Percentiles rank a stretch among this genome's conserved stretches.
Conservation (phyloP, 257 asterid genomes). For the Capsicum baccatum region DNA sequence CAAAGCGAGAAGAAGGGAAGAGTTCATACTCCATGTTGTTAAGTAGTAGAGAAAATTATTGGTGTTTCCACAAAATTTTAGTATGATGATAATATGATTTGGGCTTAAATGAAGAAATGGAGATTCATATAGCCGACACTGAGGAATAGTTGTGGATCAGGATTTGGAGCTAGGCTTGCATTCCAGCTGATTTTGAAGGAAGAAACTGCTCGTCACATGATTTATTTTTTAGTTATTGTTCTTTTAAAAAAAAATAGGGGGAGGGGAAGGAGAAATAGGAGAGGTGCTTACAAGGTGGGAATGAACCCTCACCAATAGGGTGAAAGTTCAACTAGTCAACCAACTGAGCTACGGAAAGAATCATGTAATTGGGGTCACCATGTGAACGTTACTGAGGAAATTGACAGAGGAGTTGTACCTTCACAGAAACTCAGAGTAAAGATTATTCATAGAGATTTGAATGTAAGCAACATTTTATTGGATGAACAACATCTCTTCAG, state of each 20-base stretch:
- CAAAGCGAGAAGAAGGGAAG: slow-evolving; percentile 23
- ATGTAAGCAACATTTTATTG: slow-evolving; percentile 55
- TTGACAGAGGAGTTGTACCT: slow-evolving; percentile 61
- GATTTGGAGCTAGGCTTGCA: neutral
- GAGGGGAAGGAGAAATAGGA: no score
- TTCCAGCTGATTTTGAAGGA: slow-evolving; percentile 23
- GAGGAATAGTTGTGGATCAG: neutral
- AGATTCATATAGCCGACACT: neutral
- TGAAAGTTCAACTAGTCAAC: no score
- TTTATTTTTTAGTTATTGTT: no score
- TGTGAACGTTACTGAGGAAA: slow-evolving; percentile 51
- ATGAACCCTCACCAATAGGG: no score
- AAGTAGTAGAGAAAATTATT: neutral
- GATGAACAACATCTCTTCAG: slow-evolving; percentile 45
- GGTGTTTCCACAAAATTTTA: neutral
- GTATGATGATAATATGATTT: neutral
- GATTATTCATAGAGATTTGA: slow-evolving; percentile 66
- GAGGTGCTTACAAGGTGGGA: no score
- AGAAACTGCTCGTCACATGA: slow-evolving; percentile 37
- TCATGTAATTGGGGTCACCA: slow-evolving; percentile 50
- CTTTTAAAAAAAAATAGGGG: no score
- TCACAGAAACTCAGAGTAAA: slow-evolving; percentile 57
- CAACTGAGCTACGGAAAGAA: neutral
- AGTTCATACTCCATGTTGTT: slow-evolving; percentile 1
- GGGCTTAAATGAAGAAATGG: neutral